These are phyloP conservation scores for Claviceps paspali DNA, from an alignment of 2,329 filamentous ascomycete genomes.

Conservation along the genomic window DNA sequence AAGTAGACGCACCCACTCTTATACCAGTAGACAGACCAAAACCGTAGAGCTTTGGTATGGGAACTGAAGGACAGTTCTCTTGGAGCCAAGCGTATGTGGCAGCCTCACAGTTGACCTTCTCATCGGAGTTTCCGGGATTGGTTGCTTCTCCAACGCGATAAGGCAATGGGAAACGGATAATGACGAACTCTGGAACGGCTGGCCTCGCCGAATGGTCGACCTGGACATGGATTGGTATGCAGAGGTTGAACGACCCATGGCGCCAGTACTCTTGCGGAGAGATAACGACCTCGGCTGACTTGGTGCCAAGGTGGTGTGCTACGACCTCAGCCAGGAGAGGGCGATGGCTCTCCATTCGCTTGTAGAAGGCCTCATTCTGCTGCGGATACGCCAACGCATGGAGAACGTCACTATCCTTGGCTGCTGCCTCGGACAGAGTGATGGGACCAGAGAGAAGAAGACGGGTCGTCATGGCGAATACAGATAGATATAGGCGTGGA, in stretches of 20 bases:
- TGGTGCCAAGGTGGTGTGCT: not conserved
- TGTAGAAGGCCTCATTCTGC: not conserved
- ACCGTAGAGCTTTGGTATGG: slow-evolving; percentile 12
- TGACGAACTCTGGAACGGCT: not conserved
- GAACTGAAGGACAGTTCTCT: slow-evolving; percentile 10
- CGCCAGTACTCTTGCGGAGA: not conserved
- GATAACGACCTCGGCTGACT: not conserved
- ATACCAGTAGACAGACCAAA: slow-evolving; percentile 10
- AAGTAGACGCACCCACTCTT: slow-evolving; percentile 5
- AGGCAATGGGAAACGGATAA: slow-evolving; percentile 4
- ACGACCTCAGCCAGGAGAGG: not conserved
- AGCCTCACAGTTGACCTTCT: slow-evolving; percentile 19
- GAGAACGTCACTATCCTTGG: not conserved
- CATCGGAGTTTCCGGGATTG: slow-evolving; percentile 23
- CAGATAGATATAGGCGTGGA: too few species aligned
- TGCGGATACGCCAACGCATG: not conserved
- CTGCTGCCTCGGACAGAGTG: not conserved
- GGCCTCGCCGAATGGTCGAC: not conserved
- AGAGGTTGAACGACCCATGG: not conserved
- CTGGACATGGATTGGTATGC: not conserved
- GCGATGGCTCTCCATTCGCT: not conserved
- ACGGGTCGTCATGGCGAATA: not conserved
- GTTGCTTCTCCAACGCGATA: slow-evolving; percentile 20
- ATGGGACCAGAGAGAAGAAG: not conserved
- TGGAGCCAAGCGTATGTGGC: slow-evolving; percentile 10